Evolutionary conservation across 768 basidiomycete species (phyloP), one percentile per base, ranked within the genome.

Genomic region (Hypsizygus marmoreus): DNA sequence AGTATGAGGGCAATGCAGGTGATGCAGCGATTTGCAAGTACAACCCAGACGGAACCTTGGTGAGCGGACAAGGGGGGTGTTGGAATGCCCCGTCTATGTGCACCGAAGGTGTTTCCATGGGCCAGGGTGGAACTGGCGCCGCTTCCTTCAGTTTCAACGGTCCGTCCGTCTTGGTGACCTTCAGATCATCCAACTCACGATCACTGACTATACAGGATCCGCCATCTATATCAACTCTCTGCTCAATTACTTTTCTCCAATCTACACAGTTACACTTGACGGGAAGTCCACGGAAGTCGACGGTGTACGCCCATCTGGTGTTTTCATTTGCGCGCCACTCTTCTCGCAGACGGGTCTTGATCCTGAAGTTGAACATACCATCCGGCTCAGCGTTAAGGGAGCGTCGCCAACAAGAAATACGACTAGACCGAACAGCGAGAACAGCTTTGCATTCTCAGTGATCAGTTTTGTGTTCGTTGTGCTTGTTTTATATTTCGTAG

Each of bases 101-200:
- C 41, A 41, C 53, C 4, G 41, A 48, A 13, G 53, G 57, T 4
- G 57, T 50, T 4, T 45, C 60, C 7, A 47, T 63, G 40, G 50
- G 55, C 33, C 54, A 54, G 22, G 40, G 28, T 4, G 44, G 41
- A n/a, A 52, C 16, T 43, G 55, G 54, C 16, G 51, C 57, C 1
- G 43, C 58, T 12, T 57, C 59, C 3, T 59, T 61, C 35, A 43
- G 49, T 23, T 63, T 63, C 43, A 59, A 56, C 46, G 61, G 61
- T 54, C 25, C 28, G 38, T 13, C 12, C 24, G 16, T 14, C 24
- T 30, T 4, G 6, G 17, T 19, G 20, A 3, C 12, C 13, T 22
- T 6, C 19, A 16, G 26, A 34, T 17, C 13, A n/a, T n/a, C 13
- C 32, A 6, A 34, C 19, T 34, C 19, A 17, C 5, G 6, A 17